Base-by-base conservation (phyloP, 1,284 basidiomycete species). In the Thecaphora frezii region DNA sequence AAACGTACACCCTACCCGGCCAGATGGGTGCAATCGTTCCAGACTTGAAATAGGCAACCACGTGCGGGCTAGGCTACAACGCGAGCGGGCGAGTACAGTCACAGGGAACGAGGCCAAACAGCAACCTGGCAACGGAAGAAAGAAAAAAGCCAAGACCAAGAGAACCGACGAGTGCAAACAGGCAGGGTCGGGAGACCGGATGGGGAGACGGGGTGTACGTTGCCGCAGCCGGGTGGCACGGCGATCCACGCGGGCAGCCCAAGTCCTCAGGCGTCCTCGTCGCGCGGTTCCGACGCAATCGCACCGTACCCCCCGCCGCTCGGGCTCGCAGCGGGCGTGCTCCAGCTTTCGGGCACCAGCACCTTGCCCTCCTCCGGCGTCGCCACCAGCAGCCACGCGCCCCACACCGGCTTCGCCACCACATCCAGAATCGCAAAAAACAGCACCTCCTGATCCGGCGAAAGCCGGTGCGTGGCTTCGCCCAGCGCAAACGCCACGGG, bases 371-470 rank as follows among this genome's bases (percentile, higher is more conserved):
- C 69, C 38, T 69, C 64, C 1, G 70, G 70, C 19, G 58, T 62
- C 38, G 61, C 68, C 18, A 72, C 37, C 38, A 72, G 46, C 44
- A 72, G 45, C 65, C 63, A 66, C 28, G 64, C 58, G 36, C 70
- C 70, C 70, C 70, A 72, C 28, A 72, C 37, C 19, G 70, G 70
- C 64, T 72, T 72, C 30, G 70, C 70, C 24, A 70, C 63, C 10
- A 72, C 61, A 43, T 72, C 70, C 43, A 70, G 58, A 48, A 72
- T 61, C 53, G 64, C 70, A 50, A 69, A 72, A 54, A 61, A 58
- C 46, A 72, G 58, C 33, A 72, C 67, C 53, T 72, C 70, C 22
- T 57, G 52, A 54, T 72, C 68, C 37, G 64, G 55, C 59, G 39
- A 62, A 14, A 69, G 48, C 59, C 59, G 67, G 46, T 67, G 65